phyloP scores from a whole-genome alignment of 352 stramenopile genomes.

The Thraustotheca clavata region DNA sequence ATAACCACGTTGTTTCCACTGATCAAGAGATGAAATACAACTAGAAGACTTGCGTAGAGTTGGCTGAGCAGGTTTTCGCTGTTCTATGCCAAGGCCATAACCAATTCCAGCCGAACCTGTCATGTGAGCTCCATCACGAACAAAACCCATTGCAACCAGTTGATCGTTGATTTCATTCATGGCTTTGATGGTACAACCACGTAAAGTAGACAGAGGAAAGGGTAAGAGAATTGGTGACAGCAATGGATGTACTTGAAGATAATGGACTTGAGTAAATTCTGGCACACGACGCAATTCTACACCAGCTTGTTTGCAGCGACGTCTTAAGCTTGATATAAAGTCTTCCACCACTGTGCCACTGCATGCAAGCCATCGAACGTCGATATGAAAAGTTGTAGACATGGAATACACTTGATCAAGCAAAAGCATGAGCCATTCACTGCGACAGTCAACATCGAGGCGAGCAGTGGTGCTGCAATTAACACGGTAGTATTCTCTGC shows the following conservation, averaged over 20 bases:
- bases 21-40: conserved; percentile 19
- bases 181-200: conserved; percentile 23
- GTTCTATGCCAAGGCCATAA: conserved; percentile 54
- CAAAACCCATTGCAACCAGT: conserved; percentile 42
- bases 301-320: conserved; percentile 53
- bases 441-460: conserved; percentile 41
- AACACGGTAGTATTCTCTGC: conserved; percentile 10
- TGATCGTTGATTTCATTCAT: conserved; percentile 28
- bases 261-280: conserved; percentile 61
- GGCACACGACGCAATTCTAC: conserved; percentile 64
- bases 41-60: not conserved
- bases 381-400: conserved; percentile 52
- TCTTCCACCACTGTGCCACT: conserved; percentile 64
- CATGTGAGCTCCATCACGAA: conserved; percentile 63
- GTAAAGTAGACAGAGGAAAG: conserved; percentile 10
- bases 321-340: conserved; percentile 52
- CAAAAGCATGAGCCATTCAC: conserved; percentile 64
- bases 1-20: conserved; percentile 53
- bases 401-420: conserved; percentile 55
- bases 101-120: conserved; percentile 51
- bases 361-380: conserved; percentile 72
- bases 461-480: conserved; percentile 27
- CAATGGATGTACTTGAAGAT: conserved; percentile 63
- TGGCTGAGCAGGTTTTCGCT: not conserved
- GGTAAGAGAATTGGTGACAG: conserved; percentile 58